Evolutionary conservation across 2,329 filamentous ascomycete species (phyloP).

Genomic region (Apiospora malaysiana): DNA sequence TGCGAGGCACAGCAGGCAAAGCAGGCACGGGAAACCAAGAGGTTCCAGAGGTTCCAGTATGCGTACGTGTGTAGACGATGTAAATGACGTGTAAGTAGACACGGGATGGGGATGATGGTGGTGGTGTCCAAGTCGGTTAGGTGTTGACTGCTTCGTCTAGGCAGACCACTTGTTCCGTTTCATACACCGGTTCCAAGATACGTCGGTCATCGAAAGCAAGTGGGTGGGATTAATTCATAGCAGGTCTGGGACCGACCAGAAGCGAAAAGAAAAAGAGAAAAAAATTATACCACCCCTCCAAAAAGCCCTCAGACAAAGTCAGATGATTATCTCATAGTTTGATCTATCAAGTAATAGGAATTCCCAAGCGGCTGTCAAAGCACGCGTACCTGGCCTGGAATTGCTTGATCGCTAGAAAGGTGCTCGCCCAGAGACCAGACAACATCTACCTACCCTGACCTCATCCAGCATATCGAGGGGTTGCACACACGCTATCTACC

Average conservation of each 20-base stretch:
- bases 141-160: not conserved
- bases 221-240: not conserved
- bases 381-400: not conserved
- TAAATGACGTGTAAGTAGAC: slow-evolving; percentile 10
- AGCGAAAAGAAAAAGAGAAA: not conserved
- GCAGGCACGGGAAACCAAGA: not conserved
- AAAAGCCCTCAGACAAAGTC: not conserved
- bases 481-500: not conserved
- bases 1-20: not conserved
- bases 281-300: not conserved
- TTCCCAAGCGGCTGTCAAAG: slow-evolving; percentile 15
- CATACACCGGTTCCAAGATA: not conserved
- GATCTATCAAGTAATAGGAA: slow-evolving; percentile 4
- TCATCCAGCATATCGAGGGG: slow-evolving; percentile 12
- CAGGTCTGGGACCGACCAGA: not conserved
- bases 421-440: not conserved
- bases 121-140: not conserved
- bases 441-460: not conserved
- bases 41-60: not conserved
- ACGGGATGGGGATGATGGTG: not conserved
- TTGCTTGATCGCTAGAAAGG: not conserved
- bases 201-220: not conserved
- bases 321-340: slow-evolving; percentile 10
- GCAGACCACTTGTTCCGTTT: slow-evolving; percentile 6
- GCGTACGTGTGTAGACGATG: not conserved